These are phyloP conservation scores for Leishmania amazonensis DNA, from an alignment of 208 protist genomes.

Conservation along the genomic window DNA sequence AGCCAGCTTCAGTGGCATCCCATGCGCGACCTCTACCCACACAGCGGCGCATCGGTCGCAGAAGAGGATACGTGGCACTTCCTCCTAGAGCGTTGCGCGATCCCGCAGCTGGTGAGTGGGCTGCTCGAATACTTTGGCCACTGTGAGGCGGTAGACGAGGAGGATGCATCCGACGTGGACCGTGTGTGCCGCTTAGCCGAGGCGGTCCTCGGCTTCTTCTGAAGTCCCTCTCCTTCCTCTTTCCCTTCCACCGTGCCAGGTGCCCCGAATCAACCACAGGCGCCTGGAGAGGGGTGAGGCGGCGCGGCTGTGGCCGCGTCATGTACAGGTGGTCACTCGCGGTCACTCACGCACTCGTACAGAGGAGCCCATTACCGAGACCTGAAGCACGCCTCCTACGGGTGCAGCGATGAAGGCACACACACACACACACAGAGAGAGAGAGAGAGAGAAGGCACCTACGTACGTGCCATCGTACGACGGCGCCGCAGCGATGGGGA, in stretches of 20 bases:
- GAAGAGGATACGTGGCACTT: constrained; percentile 28
- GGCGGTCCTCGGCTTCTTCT: constrained; percentile 22
- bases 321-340: background rate
- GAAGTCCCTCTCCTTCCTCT: background rate
- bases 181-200: constrained; percentile 26
- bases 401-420: background rate
- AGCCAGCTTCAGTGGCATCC: constrained; percentile 29
- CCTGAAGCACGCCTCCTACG: background rate
- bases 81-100: constrained; percentile 24
- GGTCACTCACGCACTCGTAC: background rate
- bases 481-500: background rate
- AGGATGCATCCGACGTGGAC: constrained; percentile 28
- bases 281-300: background rate
- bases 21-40: background rate
- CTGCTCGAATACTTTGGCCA: constrained; percentile 32
- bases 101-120: constrained; percentile 53
- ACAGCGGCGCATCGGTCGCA: background rate
- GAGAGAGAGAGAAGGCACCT: background rate
- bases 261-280: background rate
- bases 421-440: background rate
- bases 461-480: background rate
- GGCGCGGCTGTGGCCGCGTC: background rate
- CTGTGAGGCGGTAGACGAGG: constrained; percentile 25
- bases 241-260: background rate
- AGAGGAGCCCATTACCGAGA: background rate